Evolutionary conservation across 1,139 yeast species (phyloP), one percentile per base, ranked within the genome.

Genomic region (Candida tropicalis): DNA sequence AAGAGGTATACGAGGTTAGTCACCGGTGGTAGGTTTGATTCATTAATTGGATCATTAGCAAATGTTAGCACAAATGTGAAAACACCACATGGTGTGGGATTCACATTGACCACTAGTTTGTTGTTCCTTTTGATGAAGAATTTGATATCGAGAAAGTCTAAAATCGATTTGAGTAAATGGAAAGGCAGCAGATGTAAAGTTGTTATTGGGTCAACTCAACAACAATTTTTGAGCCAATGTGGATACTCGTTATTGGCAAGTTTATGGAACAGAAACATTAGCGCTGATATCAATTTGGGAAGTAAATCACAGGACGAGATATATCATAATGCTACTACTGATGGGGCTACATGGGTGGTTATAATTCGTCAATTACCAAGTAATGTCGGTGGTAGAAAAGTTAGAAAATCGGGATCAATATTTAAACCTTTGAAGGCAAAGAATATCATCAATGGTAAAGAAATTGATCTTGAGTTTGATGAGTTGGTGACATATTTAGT

Each of bases 21-120:
- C 10, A 93, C 95, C 0, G 99, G 99, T 37, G 99, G 99, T 1
- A 70, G 99, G 40, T 93, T 89, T 57, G 98, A 93, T 57, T 67
- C 73, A 17, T 70, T 91, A 50, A 77, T 90, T 16, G 69, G 79
- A 2, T 75, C 82, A 13, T 75, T 88, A 48, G 77, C 89, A 0
- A 79, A 62, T 37, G 60, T 60, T 22, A 48, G 55, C 5, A 53
- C 60, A 1, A 62, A 62, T 29, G 45, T 55, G 5, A 56, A 52
- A 5, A 65, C 68, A 3, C 70, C 70, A 0, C 78, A 78, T 52
- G 95, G 89, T 0, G 97, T 90, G 26, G 98, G 98, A 0, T 86
- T 93, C 56, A 84, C 88, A 49, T 63, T 93, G 44, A 62, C 75
- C 0, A 57, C 73, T 2, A 66, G 73, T 0, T 65, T 65, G 35